phyloP scores from a whole-genome alignment of 2,329 filamentous ascomycete genomes.

The Xylaria sp. region DNA sequence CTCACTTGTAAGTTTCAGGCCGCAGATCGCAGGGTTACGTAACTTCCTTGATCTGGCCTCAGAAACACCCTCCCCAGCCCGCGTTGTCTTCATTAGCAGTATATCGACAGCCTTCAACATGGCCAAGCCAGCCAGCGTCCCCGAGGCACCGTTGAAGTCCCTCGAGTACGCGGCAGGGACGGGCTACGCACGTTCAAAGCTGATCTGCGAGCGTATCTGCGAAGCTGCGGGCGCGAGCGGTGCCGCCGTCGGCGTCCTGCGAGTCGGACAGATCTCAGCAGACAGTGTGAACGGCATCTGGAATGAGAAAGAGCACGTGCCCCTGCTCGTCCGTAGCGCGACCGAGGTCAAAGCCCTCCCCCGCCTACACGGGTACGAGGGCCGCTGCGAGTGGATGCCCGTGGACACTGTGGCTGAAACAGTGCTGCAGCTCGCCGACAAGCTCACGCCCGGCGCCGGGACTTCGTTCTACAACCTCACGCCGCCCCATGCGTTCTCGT shows the following conservation, averaged over 20 bases:
- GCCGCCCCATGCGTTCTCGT: conserved; percentile 50
- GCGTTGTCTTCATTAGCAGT: conserved; percentile 54
- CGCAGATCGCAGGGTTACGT: conserved; percentile 56
- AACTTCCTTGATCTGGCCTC: conserved; percentile 55
- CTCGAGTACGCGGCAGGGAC: conserved; percentile 45
- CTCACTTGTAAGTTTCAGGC: conserved; percentile 57
- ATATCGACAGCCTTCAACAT: conserved; percentile 52
- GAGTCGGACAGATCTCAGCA: conserved; percentile 53
- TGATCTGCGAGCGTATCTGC: conserved; percentile 53
- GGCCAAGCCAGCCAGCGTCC: conserved; percentile 45
- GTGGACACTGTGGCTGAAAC: conserved; percentile 48
- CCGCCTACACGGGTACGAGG: conserved; percentile 41
- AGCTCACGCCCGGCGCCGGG: conserved; percentile 26
- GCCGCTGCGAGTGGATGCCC: conserved; percentile 49
- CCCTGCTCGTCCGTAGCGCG: conserved; percentile 44
- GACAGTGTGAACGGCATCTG: conserved; percentile 49
- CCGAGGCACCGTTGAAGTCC: conserved; percentile 47
- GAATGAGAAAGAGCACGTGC: conserved; percentile 47
- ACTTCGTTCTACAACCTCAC: conserved; percentile 45
- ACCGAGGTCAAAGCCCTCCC: conserved; percentile 42
- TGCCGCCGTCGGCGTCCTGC: conserved; percentile 47
- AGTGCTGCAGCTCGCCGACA: conserved; percentile 41
- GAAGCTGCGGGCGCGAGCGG: conserved; percentile 45
- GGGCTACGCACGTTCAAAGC: conserved; percentile 54
- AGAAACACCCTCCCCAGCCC: conserved; percentile 48